These are phyloP conservation scores for Hypericum perforatum DNA, from an alignment of 345 rosid species.

Conservation along the genomic window DNA sequence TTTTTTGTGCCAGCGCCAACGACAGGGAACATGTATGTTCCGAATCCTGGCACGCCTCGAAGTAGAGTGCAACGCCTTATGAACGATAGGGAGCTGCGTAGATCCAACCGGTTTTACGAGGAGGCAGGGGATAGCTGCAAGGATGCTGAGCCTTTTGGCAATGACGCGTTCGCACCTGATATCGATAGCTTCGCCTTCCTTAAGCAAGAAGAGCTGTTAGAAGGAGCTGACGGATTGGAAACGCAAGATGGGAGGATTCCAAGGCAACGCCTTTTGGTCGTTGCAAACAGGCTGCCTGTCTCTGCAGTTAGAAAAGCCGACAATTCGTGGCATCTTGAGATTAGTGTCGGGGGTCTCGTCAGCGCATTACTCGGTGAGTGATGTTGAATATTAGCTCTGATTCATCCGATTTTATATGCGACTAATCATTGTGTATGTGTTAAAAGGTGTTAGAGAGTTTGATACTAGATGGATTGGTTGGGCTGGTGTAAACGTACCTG, in stretches of 20 bases:
- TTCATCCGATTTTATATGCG: background rate
- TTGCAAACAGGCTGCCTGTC: slow-evolving; percentile 50
- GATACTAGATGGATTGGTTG: slow-evolving; percentile 62
- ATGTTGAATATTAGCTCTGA: background rate
- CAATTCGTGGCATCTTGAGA: slow-evolving; percentile 44
- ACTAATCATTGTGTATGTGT: background rate
- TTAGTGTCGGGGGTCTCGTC: slow-evolving; percentile 47
- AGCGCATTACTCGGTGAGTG: slow-evolving; percentile 46
- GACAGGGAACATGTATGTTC: slow-evolving; percentile 32
- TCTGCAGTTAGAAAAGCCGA: slow-evolving; percentile 40
- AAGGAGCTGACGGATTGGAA: slow-evolving; percentile 20
- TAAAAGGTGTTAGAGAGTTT: slow-evolving; percentile 44
- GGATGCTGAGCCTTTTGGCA: slow-evolving; percentile 18
- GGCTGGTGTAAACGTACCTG: slow-evolving; percentile 58
- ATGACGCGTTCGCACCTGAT: slow-evolving; percentile 17
- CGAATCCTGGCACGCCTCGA: slow-evolving; percentile 30
- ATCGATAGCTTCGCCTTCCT: slow-evolving; percentile 15
- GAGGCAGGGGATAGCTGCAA: slow-evolving; percentile 9
- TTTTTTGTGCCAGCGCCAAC: slow-evolving; percentile 17
- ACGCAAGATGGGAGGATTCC: slow-evolving; percentile 21
- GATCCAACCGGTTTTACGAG: slow-evolving; percentile 24
- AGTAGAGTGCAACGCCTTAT: slow-evolving; percentile 45
- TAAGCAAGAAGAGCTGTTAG: slow-evolving; percentile 20
- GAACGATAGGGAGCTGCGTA: slow-evolving; percentile 42
- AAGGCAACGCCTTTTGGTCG: slow-evolving; percentile 49